Evolutionary conservation across 306 rosid species (phyloP), one percentile per base, ranked within the genome.

Genomic region (Quercus alba): DNA sequence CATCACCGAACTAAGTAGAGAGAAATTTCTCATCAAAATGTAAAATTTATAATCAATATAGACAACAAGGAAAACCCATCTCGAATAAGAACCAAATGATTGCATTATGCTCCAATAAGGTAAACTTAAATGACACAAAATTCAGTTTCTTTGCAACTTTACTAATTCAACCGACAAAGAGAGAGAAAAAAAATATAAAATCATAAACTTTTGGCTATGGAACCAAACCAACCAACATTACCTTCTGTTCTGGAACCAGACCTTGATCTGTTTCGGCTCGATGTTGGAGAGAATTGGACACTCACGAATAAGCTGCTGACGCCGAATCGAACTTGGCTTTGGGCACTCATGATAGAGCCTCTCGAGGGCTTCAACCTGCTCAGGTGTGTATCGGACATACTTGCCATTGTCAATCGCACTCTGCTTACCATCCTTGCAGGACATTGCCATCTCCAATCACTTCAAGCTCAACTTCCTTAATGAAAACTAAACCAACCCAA

Each of bases 311-410:
- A 94, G 97, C 81, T 94, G 99, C 77, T 91, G 99, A 77, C 99
- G 92, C 52, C 99, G 97, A 87, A 92, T 85, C 77, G 99, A 94
- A 85, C 97, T 94, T 46, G 99, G 99, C 86, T 94, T 94, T 49
- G 99, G 99, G 79, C 99, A 94, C n/a, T 94, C 97, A 30, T 92
- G 97, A 86, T 94, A 94, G 80, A 92, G 90, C 91, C 99, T 88
- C 81, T 94, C 99, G 4, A 94, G 93, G 81, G 99, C 97, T 81
- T 94, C 99, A 87, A 94, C 97, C 99, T 94, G 99, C 99, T 94
- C 99, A 86, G 99, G 97, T 77, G 99, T 94, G 84, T 94, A 94
- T 81, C 99, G 88, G 74, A 94, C 99, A 77, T 94, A 94, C 81
- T 94, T 94, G 12, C 99, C 99, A 77, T 92, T 94, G 77, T 94